Conservation (phyloP, 2,329 filamentous ascomycete species). For the Zarea fungicola region DNA sequence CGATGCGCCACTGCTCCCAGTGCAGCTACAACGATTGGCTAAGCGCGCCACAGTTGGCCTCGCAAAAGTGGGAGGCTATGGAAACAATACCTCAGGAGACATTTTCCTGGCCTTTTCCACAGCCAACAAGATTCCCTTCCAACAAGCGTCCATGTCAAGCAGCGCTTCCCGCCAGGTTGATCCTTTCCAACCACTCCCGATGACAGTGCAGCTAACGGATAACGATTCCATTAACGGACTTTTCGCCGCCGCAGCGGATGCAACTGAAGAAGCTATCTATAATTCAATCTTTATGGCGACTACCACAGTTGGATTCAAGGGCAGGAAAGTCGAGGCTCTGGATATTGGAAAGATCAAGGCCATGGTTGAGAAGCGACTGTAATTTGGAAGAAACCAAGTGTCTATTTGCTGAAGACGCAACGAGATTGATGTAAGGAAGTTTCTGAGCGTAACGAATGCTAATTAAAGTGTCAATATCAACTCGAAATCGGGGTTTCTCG, state of each 20-base stretch:
- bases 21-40: slow-evolving; percentile 43
- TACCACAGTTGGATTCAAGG: slow-evolving; percentile 50
- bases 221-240: slow-evolving; percentile 56
- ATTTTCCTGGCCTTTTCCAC: slow-evolving; percentile 65
- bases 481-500: no score
- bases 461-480: no score
- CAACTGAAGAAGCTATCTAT: slow-evolving; percentile 60
- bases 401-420: no score
- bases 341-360: slow-evolving; percentile 41
- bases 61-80: slow-evolving; percentile 55
- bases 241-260: slow-evolving; percentile 58
- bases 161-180: slow-evolving; percentile 36
- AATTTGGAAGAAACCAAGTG: background rate
- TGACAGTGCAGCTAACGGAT: slow-evolving; percentile 35
- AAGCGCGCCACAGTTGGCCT: slow-evolving; percentile 58
- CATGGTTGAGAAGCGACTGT: slow-evolving; percentile 36
- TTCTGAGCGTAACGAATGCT: no score
- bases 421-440: no score
- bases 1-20: slow-evolving; percentile 26
- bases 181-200: slow-evolving; percentile 31
- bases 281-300: slow-evolving; percentile 59
- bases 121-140: slow-evolving; percentile 41
- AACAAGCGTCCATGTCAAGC: slow-evolving; percentile 28
- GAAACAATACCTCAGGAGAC: slow-evolving; percentile 58
- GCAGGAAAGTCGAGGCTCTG: slow-evolving; percentile 43